phyloP scores from a whole-genome alignment of 73 alveolate genomes.

The Stentor coeruleus region DNA sequence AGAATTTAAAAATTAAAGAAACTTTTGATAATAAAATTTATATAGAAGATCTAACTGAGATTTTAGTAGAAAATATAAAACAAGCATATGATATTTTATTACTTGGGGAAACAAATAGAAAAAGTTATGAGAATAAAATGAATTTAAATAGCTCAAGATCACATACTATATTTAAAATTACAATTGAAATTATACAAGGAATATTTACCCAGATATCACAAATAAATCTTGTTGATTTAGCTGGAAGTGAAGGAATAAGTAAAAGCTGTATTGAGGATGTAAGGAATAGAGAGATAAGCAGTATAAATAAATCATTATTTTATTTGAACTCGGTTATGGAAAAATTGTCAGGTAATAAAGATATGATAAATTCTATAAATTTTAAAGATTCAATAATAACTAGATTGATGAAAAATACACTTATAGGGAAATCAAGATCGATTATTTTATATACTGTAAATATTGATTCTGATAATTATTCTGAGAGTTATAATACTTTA shows the following conservation, averaged over 20 bases:
- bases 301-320: conserved; percentile 82
- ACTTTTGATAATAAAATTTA: conserved; percentile 56
- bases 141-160: conserved; percentile 93
- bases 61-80: conserved; percentile 56
- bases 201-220: neutral
- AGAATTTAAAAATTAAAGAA: conserved; percentile 57
- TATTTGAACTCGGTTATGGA: conserved; percentile 76
- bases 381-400: conserved; percentile 93
- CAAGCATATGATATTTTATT: conserved; percentile 70
- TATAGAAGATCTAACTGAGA: conserved; percentile 46
- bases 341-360: conserved; percentile 65
- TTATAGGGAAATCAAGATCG: conserved; percentile 93
- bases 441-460: conserved; percentile 89
- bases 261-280: conserved; percentile 51
- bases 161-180: conserved; percentile 79
- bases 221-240: conserved; percentile 88
- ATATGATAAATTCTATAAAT: conserved; percentile 63
- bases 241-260: conserved; percentile 90
- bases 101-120: conserved; percentile 91
- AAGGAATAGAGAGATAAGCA: conserved; percentile 76
- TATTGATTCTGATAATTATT: conserved; percentile 87
- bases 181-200: conserved; percentile 35
- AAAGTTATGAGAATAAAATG: conserved; percentile 77
- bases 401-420: conserved; percentile 72
- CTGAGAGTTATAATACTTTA: conserved; percentile 84